phyloP scores from a whole-genome alignment of 495 filamentous ascomycete genomes.

The Penicillium cinerascens region DNA sequence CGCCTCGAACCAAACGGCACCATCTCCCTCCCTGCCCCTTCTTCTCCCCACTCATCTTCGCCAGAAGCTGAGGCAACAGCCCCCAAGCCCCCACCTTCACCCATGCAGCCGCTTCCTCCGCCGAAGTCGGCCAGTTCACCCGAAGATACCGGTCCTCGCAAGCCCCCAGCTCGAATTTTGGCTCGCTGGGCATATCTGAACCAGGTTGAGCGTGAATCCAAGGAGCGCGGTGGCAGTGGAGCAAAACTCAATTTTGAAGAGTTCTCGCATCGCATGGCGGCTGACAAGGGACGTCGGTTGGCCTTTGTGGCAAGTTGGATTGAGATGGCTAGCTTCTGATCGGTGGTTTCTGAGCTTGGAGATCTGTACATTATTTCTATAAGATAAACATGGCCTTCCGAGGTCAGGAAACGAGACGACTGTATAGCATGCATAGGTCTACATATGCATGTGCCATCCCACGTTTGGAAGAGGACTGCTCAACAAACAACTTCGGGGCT shows the following conservation, averaged over 20 bases:
- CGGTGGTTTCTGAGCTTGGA: background rate
- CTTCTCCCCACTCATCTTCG: conserved; percentile 31
- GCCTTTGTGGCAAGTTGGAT: conserved; percentile 83
- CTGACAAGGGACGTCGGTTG: conserved; percentile 57
- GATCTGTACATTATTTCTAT: conserved; percentile 18
- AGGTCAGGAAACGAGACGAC: no score
- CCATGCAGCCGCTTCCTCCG: conserved; percentile 34
- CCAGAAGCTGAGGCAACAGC: conserved; percentile 38
- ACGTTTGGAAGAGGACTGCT: no score
- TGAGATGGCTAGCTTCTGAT: conserved; percentile 65
- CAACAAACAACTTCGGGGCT: no score
- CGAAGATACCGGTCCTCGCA: conserved; percentile 11
- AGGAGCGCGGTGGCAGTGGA: conserved; percentile 67
- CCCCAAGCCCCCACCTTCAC: conserved; percentile 35
- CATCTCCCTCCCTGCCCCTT: conserved; percentile 35
- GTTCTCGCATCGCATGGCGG: conserved; percentile 68
- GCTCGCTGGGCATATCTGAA: conserved; percentile 54
- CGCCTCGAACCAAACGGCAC: conserved; percentile 35
- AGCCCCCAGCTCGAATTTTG: conserved; percentile 43
- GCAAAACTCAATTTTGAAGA: conserved; percentile 68
- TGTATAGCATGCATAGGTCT: no score
- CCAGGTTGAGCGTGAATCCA: conserved; percentile 60
- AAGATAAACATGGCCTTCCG: background rate
- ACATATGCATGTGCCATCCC: no score
- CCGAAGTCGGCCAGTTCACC: conserved; percentile 18